Conservation (phyloP, 1,139 yeast species). For the Suhomyces coccinellae region DNA sequence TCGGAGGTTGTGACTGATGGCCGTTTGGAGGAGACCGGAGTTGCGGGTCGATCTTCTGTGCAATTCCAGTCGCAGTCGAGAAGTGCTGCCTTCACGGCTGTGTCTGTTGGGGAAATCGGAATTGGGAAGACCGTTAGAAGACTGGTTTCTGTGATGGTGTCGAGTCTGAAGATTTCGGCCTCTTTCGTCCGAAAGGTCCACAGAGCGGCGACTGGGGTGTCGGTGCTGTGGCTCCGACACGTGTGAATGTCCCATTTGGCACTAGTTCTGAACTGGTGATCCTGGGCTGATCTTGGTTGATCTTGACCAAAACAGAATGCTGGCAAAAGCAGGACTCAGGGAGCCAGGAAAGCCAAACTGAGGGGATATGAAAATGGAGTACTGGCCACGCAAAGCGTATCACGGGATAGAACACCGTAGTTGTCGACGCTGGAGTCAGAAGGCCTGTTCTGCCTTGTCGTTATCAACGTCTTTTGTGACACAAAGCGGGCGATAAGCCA, state of each 20-base stretch:
- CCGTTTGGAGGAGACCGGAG: slow-evolving; percentile 11
- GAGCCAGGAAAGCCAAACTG: no score
- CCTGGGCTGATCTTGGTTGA: neutral
- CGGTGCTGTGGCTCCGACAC: slow-evolving; percentile 1
- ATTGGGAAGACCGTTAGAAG: neutral
- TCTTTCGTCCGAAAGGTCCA: slow-evolving; percentile 5
- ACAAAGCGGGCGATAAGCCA: neutral
- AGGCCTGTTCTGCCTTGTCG: neutral
- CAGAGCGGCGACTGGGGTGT: slow-evolving; percentile 3
- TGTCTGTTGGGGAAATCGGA: neutral
- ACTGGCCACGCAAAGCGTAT: no score
- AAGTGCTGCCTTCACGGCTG: neutral
- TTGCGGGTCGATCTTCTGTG: slow-evolving; percentile 3
- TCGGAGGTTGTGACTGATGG: slow-evolving; percentile 13
- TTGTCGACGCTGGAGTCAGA: no score
- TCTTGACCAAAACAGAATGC: neutral
- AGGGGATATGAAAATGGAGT: no score
- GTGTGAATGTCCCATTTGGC: neutral
- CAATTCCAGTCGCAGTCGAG: slow-evolving; percentile 1
- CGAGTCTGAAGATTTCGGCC: slow-evolving; percentile 1
- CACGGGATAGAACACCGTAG: no score
- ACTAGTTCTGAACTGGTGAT: neutral
- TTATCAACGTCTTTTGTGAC: neutral
- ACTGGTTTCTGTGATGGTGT: neutral
- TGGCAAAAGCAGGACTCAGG: no score